Evolutionary conservation across 2,329 filamentous ascomycete species (phyloP).

Genomic region (Scleromitrula shiraiana): DNA sequence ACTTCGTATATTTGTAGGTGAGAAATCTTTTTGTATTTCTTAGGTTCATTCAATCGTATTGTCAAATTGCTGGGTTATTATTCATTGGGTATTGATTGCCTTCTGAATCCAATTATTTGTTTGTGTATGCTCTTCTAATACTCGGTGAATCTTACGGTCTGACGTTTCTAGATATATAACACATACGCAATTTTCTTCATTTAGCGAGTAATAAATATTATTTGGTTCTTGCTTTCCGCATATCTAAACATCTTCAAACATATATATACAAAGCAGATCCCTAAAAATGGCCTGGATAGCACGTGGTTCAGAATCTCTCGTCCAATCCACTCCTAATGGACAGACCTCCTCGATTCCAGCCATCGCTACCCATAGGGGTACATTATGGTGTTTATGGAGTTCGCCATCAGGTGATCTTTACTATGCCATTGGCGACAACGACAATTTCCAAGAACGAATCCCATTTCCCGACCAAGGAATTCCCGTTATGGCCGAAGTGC

Average conservation of each 20-base stretch:
- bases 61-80: no score
- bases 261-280: background rate
- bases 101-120: no score
- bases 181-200: no score
- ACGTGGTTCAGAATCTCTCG: slow-evolving; percentile 27
- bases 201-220: no score
- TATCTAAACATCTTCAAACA: background rate
- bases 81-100: no score
- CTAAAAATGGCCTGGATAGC: slow-evolving; percentile 26
- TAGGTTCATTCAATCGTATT: background rate
- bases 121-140: no score
- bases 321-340: slow-evolving; percentile 23
- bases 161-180: no score
- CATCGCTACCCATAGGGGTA: slow-evolving; percentile 31
- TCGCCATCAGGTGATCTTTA: slow-evolving; percentile 27
- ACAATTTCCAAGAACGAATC: slow-evolving; percentile 24
- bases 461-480: slow-evolving; percentile 28
- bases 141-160: no score
- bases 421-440: slow-evolving; percentile 28
- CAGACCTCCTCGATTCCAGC: slow-evolving; percentile 30
- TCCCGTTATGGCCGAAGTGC: slow-evolving; percentile 30
- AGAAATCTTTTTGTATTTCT: background rate
- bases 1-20: background rate
- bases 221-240: background rate
- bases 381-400: slow-evolving; percentile 32